Evolutionary conservation across 2,329 filamentous ascomycete genomes (phyloP).

Genomic region (Pseudogymnoascus sp.): DNA sequence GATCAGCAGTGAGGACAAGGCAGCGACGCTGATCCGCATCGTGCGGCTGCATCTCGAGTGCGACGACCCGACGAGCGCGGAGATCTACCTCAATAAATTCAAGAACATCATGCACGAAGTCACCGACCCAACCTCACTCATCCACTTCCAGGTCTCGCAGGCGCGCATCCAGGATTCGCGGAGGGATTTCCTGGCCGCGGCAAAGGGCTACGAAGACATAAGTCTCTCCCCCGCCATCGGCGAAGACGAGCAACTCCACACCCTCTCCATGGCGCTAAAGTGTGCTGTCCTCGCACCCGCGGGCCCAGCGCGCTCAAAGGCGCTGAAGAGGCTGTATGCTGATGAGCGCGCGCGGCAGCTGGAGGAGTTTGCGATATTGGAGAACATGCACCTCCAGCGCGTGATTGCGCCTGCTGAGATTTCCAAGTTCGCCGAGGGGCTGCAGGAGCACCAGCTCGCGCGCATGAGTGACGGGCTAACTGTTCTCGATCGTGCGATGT

Average conservation of each 20-base stretch:
- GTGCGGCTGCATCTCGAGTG: conserved; percentile 91
- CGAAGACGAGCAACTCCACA: conserved; percentile 72
- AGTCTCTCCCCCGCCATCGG: conserved; percentile 71
- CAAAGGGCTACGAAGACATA: conserved; percentile 80
- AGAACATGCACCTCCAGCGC: conserved; percentile 95
- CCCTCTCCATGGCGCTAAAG: conserved; percentile 78
- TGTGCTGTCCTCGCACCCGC: conserved; percentile 90
- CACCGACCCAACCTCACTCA: conserved; percentile 61
- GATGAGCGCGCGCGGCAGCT: conserved; percentile 74
- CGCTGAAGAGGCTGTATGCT: conserved; percentile 80
- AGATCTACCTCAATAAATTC: conserved; percentile 85
- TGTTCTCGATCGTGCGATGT: conserved; percentile 83
- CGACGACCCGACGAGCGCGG: conserved; percentile 78
- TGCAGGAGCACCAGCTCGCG: conserved; percentile 84
- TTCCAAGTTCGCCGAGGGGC: conserved; percentile 69
- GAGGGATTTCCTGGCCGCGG: conserved; percentile 80
- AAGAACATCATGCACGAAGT: conserved; percentile 85
- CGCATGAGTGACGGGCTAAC: conserved; percentile 85
- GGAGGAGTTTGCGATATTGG: conserved; percentile 77
- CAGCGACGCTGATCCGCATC: conserved; percentile 84
- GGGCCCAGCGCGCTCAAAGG: conserved; percentile 72
- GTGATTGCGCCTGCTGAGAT: conserved; percentile 77
- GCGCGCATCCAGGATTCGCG: conserved; percentile 90
- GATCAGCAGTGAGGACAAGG: conserved; percentile 74
- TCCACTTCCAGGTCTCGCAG: conserved; percentile 86